Conservation (phyloP, 768 basidiomycete genomes). For the Crepidotus variabilis region DNA sequence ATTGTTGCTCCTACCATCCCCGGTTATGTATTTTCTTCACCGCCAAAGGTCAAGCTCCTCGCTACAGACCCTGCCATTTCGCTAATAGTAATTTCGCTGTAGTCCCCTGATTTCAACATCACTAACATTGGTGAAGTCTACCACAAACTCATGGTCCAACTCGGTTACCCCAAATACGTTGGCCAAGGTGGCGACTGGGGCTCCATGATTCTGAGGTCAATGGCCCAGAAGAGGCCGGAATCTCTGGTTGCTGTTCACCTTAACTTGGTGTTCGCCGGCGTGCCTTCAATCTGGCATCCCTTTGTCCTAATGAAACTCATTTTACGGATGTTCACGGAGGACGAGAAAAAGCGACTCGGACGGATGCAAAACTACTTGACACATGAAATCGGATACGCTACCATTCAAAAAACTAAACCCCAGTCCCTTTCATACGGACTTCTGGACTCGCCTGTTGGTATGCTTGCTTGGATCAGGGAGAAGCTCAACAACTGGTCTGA, state of each 20-base stretch:
- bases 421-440: conserved; percentile 45
- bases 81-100: neutral
- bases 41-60: conserved; percentile 19
- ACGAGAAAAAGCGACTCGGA: conserved; percentile 26
- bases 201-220: conserved; percentile 23
- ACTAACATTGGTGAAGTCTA: conserved; percentile 23
- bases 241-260: conserved; percentile 24
- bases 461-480: conserved; percentile 45
- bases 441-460: conserved; percentile 48
- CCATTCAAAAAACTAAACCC: conserved; percentile 36
- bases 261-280: conserved; percentile 21
- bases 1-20: conserved; percentile 30
- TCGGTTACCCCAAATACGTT: conserved; percentile 26
- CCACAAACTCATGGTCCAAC: conserved; percentile 28
- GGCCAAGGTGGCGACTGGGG: conserved; percentile 33
- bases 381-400: conserved; percentile 31
- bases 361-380: conserved; percentile 24
- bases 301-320: conserved; percentile 21
- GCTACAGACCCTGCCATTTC: neutral
- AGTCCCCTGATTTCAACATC: conserved; percentile 24
- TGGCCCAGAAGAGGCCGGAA: conserved; percentile 22
- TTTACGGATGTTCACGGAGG: conserved; percentile 26
- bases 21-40: conserved; percentile 29
- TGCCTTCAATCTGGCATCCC: conserved; percentile 20
- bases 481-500: conserved; percentile 25